These are phyloP conservation scores for Talaromyces stipitatus DNA, from an alignment of 495 filamentous ascomycete species.

Conservation along the genomic window DNA sequence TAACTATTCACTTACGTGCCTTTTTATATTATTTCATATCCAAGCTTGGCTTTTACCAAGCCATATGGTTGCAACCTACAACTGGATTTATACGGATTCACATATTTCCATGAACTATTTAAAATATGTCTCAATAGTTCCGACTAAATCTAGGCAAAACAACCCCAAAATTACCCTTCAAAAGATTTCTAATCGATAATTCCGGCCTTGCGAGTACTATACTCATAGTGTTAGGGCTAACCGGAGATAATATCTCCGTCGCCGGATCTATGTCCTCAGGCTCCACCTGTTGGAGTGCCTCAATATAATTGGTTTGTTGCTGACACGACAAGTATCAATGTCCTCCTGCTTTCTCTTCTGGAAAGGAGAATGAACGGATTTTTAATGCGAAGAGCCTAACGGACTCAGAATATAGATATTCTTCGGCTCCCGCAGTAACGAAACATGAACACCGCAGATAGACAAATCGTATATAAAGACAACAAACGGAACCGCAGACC, in stretches of 20 bases:
- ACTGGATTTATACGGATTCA: not conserved
- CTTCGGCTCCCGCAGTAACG: not conserved
- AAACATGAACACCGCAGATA: not conserved
- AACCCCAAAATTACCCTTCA: not conserved
- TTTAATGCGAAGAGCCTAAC: too few species aligned
- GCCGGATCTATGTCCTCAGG: not conserved
- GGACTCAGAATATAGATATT: not conserved
- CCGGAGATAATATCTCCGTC: constrained; percentile 10
- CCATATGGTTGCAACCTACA: not conserved
- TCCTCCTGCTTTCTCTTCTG: not conserved
- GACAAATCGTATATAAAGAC: constrained; percentile 3
- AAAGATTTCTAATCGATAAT: not conserved
- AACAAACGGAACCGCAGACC: constrained; percentile 30
- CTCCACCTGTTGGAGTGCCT: not conserved
- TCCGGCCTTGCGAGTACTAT: not conserved
- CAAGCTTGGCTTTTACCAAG: not conserved
- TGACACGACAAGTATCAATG: not conserved
- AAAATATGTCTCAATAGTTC: not conserved
- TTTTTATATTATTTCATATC: not conserved
- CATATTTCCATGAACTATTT: not conserved
- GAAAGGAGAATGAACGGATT: not conserved
- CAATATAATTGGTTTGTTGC: not conserved
- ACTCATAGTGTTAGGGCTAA: not conserved
- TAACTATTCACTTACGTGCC: not conserved
- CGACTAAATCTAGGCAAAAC: not conserved